phyloP scores from a whole-genome alignment of 768 basidiomycete species.

The Lyophyllum semitale region DNA sequence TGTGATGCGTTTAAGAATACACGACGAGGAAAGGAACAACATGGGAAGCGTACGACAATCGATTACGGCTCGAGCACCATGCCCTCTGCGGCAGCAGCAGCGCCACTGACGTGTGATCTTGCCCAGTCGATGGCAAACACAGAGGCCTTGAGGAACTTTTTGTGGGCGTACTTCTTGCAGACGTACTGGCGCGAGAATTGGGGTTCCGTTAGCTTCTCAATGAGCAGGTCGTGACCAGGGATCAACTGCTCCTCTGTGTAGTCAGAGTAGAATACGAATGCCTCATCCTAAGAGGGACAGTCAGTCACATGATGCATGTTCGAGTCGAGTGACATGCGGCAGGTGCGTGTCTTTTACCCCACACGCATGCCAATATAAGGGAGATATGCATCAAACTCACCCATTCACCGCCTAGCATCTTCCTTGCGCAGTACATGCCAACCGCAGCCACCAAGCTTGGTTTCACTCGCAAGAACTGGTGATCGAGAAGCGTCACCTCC shows the following conservation, averaged over 20 bases:
- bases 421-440: slow-evolving; percentile 94
- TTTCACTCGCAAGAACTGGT: slow-evolving; percentile 91
- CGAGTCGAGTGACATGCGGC: slow-evolving; percentile 17
- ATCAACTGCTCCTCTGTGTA: slow-evolving; percentile 88
- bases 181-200: slow-evolving; percentile 86
- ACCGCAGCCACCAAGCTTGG: slow-evolving; percentile 94
- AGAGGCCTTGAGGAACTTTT: slow-evolving; percentile 95
- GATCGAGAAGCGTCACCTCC: slow-evolving; percentile 91
- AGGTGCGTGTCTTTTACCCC: slow-evolving; percentile 11
- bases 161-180: slow-evolving; percentile 95
- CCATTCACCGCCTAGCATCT: slow-evolving; percentile 96
- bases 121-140: slow-evolving; percentile 79
- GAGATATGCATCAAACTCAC: slow-evolving; percentile 53
- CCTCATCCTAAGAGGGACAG: slow-evolving; percentile 64
- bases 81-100: slow-evolving; percentile 35
- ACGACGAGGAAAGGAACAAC: slow-evolving; percentile 17
- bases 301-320: slow-evolving; percentile 40
- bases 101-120: slow-evolving; percentile 44
- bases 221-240: slow-evolving; percentile 77
- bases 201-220: slow-evolving; percentile 79
- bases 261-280: slow-evolving; percentile 91
- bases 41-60: slow-evolving; percentile 20
- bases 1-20: slow-evolving; percentile 18
- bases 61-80: slow-evolving; percentile 49
- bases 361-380: slow-evolving; percentile 13